Base-by-base conservation (phyloP, 805 yeast genomes). In the Metschnikowia vanudenii region DNA sequence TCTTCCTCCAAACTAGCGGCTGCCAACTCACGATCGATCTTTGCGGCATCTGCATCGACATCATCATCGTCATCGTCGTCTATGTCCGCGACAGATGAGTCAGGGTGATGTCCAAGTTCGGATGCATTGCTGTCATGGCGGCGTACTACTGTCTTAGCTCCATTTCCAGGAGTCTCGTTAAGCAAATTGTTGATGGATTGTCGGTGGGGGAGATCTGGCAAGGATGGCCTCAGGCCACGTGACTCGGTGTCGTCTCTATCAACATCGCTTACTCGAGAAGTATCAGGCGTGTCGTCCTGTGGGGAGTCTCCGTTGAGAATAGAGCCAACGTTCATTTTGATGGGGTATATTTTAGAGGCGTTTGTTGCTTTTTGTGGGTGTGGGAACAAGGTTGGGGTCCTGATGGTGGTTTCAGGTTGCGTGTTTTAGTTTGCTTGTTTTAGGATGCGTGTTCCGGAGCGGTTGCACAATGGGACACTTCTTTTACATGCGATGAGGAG, bases 271-370 rank as follows among this genome's bases (percentile, higher is more conserved):
- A 20, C 35, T 12, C 22, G 18, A 8, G 36, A 34, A 6, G 39
- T 24, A 31, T 41, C 32, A 4, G 39, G 40, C 7, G 26, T 14
- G 11, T 37, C 45, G 22, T 51, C 45, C 0, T 51, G 47, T 0
- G 55, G 56, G 32, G 54, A 41, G 33, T 55, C 58, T 18, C 58
- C 55, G 35, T 53, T 55, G 16, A 55, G 47, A 39, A 55, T 53
- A 24, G 59, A 55, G 6, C 57, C 59, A 18, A 55, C 59, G 35
- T 55, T 55, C 59, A 55, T 55, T 10, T 4, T 19, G 19, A 16
- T 6, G 28, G 28, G 7, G 28, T n/a, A n/a, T n/a, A 12, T 26
- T 26, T 26, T 26, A 6, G 9, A 12, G 12, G 28, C 12, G 28
- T 26, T 26, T 10, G 9, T 9, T 26, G 33, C n/a, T 30, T 30